Conservation (phyloP, 495 filamentous ascomycete species). For the Penicillium herquei region DNA sequence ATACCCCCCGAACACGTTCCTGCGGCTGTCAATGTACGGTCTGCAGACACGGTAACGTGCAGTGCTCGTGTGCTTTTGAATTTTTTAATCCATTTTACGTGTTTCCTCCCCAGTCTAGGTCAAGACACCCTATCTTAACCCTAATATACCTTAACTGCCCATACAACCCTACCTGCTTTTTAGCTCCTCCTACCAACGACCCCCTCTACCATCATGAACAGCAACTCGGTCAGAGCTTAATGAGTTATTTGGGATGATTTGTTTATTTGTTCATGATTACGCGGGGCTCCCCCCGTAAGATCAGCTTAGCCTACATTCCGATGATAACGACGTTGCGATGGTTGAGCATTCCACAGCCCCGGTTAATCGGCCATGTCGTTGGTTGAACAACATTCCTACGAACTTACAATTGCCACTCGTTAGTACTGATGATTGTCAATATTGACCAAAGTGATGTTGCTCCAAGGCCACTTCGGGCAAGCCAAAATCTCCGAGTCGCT, state of each 20-base stretch:
- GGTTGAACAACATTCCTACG: constrained; percentile 37
- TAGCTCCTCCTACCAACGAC: constrained; percentile 11
- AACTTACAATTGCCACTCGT: constrained; percentile 29
- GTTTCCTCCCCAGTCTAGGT: constrained; percentile 19
- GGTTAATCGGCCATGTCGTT: constrained; percentile 24
- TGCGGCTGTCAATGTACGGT: constrained; percentile 34
- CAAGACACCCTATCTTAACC: constrained; percentile 14
- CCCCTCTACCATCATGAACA: constrained; percentile 15
- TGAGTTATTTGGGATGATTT: constrained; percentile 9
- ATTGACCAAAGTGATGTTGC: constrained; percentile 17
- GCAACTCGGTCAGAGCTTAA: constrained; percentile 14
- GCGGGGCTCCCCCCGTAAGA: constrained; percentile 3
- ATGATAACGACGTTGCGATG: constrained; percentile 13
- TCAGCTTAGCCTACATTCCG: constrained; percentile 39
- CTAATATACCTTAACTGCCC: constrained; percentile 14
- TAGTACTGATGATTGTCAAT: constrained; percentile 23
- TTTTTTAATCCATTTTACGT: constrained; percentile 12
- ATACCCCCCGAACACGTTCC: constrained; percentile 44
- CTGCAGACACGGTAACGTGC: constrained; percentile 36
- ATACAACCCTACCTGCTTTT: constrained; percentile 6
- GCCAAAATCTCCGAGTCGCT: constrained; percentile 43
- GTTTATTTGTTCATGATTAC: constrained; percentile 8
- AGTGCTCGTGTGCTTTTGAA: constrained; percentile 16
- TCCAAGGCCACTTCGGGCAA: constrained; percentile 27
- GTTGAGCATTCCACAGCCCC: constrained; percentile 27